phyloP scores from a whole-genome alignment of 257 asterid species.

The Solanum sitiens region DNA sequence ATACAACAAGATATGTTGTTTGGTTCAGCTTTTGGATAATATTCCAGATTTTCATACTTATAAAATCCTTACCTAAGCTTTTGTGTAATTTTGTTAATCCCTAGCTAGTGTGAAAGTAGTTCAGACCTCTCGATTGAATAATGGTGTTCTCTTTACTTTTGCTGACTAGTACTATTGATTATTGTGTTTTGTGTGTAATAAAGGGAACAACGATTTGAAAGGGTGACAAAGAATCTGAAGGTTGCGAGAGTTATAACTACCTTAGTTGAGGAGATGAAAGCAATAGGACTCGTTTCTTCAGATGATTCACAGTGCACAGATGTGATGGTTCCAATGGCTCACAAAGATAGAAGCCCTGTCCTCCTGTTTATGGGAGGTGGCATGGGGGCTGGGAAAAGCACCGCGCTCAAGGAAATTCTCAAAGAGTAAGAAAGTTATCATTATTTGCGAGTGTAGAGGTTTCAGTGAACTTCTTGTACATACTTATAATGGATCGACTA shows the following conservation, averaged over 20 bases:
- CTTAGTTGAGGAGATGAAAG: constrained; percentile 15
- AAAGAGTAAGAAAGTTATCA: constrained; percentile 3
- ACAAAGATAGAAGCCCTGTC: constrained; percentile 14
- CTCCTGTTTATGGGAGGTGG: constrained; percentile 18
- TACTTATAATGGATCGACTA: neutral
- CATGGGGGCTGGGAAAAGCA: constrained; percentile 16
- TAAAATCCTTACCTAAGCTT: neutral
- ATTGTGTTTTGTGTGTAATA: constrained; percentile 10
- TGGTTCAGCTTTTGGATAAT: neutral
- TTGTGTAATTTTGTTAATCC: neutral
- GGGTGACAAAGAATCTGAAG: constrained; percentile 83
- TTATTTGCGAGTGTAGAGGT: neutral
- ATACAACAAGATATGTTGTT: neutral
- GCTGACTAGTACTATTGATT: neutral
- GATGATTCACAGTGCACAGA: constrained; percentile 13
- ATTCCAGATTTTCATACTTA: neutral
- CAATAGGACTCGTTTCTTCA: constrained; percentile 8
- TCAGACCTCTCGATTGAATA: neutral
- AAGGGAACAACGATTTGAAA: constrained; percentile 86
- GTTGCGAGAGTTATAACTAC: constrained; percentile 12
- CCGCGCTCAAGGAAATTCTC: constrained; percentile 14
- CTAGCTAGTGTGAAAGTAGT: neutral
- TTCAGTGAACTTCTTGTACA: neutral
- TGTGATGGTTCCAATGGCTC: constrained; percentile 18
- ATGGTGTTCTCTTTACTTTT: neutral